Conservation (phyloP, 495 filamentous ascomycete genomes). For the Neurospora hispaniola region DNA sequence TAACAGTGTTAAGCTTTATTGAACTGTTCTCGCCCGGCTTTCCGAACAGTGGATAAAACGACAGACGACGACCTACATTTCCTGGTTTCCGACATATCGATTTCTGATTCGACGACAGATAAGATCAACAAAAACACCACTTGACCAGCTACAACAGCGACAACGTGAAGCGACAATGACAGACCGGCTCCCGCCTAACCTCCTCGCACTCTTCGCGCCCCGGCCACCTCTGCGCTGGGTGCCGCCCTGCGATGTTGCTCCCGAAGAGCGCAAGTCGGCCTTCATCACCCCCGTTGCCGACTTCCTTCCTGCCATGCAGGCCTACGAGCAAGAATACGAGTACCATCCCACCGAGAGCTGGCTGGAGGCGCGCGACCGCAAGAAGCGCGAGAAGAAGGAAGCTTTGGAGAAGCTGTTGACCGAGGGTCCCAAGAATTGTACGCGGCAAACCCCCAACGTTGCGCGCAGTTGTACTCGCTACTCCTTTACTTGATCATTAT, state of each 20-base stretch:
- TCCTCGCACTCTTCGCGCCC: slow-evolving; percentile 88
- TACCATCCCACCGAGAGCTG: slow-evolving; percentile 85
- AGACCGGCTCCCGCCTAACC: slow-evolving; percentile 84
- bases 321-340: slow-evolving; percentile 60
- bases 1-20: not conserved
- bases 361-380: slow-evolving; percentile 73
- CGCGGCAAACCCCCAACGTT: slow-evolving; percentile 20
- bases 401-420: slow-evolving; percentile 49
- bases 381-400: slow-evolving; percentile 67
- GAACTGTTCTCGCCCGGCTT: not conserved
- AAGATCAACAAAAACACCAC: not conserved
- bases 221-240: slow-evolving; percentile 87
- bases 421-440: slow-evolving; percentile 62
- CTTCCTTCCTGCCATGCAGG: slow-evolving; percentile 57
- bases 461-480: not conserved
- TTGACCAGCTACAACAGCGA: not conserved
- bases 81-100: not conserved
- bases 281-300: slow-evolving; percentile 61
- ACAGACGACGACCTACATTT: not conserved
- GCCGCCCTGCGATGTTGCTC: slow-evolving; percentile 68
- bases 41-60: not conserved
- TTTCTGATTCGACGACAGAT: not conserved
- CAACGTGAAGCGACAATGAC: slow-evolving; percentile 50
- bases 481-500: not conserved
- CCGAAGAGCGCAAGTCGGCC: slow-evolving; percentile 68